phyloP scores from a whole-genome alignment of 2,329 filamentous ascomycete genomes.

The Fusarium subglutinans region DNA sequence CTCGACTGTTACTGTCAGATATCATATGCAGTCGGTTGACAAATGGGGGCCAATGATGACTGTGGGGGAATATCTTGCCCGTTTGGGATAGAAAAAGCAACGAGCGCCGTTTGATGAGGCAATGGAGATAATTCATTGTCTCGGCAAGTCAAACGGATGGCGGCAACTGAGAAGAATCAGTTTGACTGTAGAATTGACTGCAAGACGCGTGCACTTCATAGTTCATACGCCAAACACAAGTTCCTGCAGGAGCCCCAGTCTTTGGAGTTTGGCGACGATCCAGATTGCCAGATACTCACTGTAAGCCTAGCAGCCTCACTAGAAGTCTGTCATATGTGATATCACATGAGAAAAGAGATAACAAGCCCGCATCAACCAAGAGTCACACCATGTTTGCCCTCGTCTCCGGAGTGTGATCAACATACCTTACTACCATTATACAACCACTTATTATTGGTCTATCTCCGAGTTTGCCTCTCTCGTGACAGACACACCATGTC shows the following conservation, averaged over 20 bases:
- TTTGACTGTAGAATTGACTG: no score
- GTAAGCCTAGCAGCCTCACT: background rate
- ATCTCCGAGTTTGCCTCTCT: background rate
- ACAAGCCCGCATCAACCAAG: background rate
- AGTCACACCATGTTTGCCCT: background rate
- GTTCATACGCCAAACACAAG: background rate
- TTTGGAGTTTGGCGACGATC: no score
- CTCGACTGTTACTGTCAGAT: background rate
- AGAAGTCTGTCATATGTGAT: background rate
- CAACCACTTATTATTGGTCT: no score
- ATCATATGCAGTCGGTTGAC: background rate
- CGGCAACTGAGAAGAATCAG: no score
- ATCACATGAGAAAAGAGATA: background rate
- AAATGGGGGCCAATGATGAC: background rate
- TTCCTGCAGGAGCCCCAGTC: background rate
- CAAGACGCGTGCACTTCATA: background rate
- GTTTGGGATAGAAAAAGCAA: background rate
- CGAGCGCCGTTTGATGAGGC: background rate
- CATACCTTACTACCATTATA: no score
- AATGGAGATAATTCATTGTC: background rate
- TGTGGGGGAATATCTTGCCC: fast-evolving
- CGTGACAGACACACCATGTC: background rate
- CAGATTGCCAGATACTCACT: background rate
- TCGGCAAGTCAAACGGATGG: background rate
- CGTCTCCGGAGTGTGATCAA: fast-evolving